Percentiles rank a stretch among this genome's conserved stretches.
These are phyloP conservation scores for Dicorynia guianensis DNA, from an alignment of 306 rosid species.

Conservation along the genomic window DNA sequence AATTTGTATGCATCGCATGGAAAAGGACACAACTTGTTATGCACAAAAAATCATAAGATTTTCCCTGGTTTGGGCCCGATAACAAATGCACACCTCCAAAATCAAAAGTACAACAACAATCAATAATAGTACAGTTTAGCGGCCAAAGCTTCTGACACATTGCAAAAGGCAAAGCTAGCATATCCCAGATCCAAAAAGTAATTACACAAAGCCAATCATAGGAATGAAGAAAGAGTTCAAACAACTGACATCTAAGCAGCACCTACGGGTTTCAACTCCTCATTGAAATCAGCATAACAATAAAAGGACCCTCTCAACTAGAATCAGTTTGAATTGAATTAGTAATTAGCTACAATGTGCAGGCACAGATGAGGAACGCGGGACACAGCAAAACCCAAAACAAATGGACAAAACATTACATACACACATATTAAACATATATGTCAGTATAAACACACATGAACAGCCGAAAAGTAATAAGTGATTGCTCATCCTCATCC, in stretches of 20 bases:
- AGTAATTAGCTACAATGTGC: not conserved
- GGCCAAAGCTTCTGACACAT: not conserved
- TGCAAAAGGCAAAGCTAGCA: not conserved
- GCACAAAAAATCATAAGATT: not conserved
- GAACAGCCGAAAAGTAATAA: no score
- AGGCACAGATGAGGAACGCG: not conserved
- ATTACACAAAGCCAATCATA: not conserved
- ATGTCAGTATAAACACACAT: no score
- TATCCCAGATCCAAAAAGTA: not conserved
- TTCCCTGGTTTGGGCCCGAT: not conserved
- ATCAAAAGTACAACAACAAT: not conserved
- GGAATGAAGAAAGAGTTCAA: not conserved
- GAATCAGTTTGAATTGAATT: not conserved
- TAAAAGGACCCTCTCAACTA: not conserved
- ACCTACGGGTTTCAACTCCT: not conserved
- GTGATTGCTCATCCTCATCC: no score
- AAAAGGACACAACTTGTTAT: not conserved
- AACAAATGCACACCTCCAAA: not conserved
- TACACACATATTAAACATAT: not conserved
- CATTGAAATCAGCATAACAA: not conserved
- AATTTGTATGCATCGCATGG: not conserved
- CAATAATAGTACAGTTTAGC: not conserved
- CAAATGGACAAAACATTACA: not conserved
- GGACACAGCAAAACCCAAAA: not conserved
- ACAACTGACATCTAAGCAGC: not conserved